phyloP scores from a whole-genome alignment of 345 rosid genomes.

The Hibiscus tridactylites region DNA sequence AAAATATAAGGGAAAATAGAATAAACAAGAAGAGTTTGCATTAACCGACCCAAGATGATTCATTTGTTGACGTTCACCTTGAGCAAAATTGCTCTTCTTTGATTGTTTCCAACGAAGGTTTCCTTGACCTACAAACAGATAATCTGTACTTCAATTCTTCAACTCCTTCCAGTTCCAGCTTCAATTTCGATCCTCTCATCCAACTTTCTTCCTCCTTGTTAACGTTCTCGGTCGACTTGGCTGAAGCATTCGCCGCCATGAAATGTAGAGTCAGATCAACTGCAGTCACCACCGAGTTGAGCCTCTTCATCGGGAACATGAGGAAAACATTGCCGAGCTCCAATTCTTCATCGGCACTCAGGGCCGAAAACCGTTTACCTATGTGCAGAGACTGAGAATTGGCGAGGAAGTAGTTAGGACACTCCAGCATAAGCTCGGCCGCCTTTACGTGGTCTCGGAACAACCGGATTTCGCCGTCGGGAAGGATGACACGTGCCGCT shows the following conservation, averaged over 20 bases:
- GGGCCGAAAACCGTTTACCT: slow-evolving; percentile 47
- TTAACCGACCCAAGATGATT: neutral
- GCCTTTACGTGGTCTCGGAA: slow-evolving; percentile 38
- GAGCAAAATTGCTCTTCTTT: slow-evolving; percentile 35
- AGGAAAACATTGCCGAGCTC: slow-evolving; percentile 47
- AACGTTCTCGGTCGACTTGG: slow-evolving; percentile 13
- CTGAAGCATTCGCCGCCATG: slow-evolving; percentile 35
- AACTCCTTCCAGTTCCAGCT: slow-evolving; percentile 29
- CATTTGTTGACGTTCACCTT: slow-evolving; percentile 12
- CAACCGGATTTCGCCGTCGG: slow-evolving; percentile 46
- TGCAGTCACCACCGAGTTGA: slow-evolving; percentile 34
- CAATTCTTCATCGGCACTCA: slow-evolving; percentile 53
- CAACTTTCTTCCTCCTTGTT: too few species aligned
- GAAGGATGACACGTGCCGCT: slow-evolving; percentile 43
- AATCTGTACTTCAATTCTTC: slow-evolving; percentile 27
- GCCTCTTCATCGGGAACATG: slow-evolving; percentile 56
- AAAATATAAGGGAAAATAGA: neutral
- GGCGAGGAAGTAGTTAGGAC: slow-evolving; percentile 43
- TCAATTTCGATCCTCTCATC: slow-evolving; percentile 6
- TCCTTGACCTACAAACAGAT: slow-evolving; percentile 42
- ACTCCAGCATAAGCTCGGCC: slow-evolving; percentile 64
- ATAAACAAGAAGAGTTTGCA: neutral
- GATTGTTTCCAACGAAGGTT: slow-evolving; percentile 53
- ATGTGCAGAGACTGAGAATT: slow-evolving; percentile 42
- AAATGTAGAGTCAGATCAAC: slow-evolving; percentile 50